These are phyloP conservation scores for Eucalyptus globulus DNA, from an alignment of 345 rosid genomes.

Conservation along the genomic window DNA sequence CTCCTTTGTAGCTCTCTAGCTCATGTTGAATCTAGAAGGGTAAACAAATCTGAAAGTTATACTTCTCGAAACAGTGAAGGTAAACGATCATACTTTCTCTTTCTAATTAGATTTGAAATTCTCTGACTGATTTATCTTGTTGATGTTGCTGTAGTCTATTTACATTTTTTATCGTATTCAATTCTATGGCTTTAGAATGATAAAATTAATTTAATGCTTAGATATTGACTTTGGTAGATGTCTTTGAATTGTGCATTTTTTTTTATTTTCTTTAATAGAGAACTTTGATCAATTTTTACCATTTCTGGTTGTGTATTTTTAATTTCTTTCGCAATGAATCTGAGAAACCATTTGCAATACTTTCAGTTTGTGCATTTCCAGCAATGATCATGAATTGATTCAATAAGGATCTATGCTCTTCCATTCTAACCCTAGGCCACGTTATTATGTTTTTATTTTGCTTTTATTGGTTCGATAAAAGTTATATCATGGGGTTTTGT, in stretches of 20 bases:
- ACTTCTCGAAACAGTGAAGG: too few relatives aligned
- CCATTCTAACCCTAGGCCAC: background rate
- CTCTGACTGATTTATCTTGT: background rate
- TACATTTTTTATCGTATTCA: too few relatives aligned
- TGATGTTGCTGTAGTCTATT: background rate
- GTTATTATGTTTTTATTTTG: too few relatives aligned
- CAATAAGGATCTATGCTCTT: background rate
- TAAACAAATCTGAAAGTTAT: background rate
- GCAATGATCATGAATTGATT: background rate
- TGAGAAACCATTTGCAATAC: background rate
- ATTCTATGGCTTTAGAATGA: background rate
- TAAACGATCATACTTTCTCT: background rate
- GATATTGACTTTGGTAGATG: background rate
- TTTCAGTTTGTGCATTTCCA: background rate
- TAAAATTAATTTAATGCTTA: background rate
- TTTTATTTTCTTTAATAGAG: background rate
- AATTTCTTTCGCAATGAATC: background rate
- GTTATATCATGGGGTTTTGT: background rate
- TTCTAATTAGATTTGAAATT: background rate
- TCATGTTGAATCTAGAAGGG: background rate
- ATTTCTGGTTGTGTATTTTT: too few relatives aligned
- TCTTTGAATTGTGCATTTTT: background rate
- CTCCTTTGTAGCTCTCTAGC: background rate
- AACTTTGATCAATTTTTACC: too few relatives aligned
- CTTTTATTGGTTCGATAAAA: background rate